phyloP scores from a whole-genome alignment of 345 rosid genomes.

The Eucalyptus cloeziana region DNA sequence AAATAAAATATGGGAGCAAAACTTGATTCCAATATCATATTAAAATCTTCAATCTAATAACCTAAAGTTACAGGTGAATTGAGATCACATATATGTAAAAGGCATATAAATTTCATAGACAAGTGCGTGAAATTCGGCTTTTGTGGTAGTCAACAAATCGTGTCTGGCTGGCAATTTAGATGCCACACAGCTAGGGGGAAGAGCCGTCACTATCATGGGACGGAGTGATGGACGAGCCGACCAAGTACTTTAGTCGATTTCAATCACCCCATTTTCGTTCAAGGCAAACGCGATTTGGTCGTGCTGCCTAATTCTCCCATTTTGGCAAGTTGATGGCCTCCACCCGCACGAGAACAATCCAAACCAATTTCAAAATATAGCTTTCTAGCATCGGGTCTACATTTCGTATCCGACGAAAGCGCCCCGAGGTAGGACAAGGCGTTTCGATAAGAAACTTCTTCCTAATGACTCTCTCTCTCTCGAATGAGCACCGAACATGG shows the following conservation, averaged over 20 bases:
- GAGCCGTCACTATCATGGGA: not conserved
- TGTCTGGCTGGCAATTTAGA: not conserved
- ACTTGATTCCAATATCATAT: rapidly evolving
- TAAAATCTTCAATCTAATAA: rapidly evolving
- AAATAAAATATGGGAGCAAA: not conserved
- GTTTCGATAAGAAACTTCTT: not conserved
- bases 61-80: rapidly evolving
- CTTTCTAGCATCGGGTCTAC: not conserved
- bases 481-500: not conserved
- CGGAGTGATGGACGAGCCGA: not conserved
- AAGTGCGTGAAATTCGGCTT: rapidly evolving
- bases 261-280: not conserved
- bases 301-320: not conserved
- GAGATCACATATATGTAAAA: not conserved
- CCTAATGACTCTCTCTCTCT: not conserved
- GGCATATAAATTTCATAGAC: not conserved
- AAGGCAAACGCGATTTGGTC: not conserved
- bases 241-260: not conserved
- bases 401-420: not conserved
- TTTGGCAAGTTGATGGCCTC: not conserved
- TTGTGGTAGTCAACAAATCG: not conserved
- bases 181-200: not conserved
- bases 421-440: not conserved
- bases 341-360: not conserved
- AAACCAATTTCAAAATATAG: not conserved